These are phyloP conservation scores for Blastocystis sp. DNA, from an alignment of 352 stramenopile species.

Conservation along the genomic window DNA sequence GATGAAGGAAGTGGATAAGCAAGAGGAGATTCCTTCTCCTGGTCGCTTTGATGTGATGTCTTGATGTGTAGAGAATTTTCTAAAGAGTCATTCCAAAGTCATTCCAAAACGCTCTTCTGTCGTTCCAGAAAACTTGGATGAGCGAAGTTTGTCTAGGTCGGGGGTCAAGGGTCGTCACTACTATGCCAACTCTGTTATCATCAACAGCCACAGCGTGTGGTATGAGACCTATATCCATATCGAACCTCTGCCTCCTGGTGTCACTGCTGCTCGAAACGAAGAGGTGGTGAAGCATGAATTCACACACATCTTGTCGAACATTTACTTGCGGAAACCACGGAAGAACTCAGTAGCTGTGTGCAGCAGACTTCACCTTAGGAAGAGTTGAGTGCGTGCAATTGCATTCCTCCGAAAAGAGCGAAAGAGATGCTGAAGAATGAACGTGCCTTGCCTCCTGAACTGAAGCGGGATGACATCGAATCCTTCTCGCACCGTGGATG, in stretches of 20 bases:
- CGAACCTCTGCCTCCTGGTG: background rate
- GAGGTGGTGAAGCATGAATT: constrained; percentile 1
- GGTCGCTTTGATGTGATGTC: background rate
- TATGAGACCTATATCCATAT: background rate
- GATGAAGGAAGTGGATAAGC: background rate
- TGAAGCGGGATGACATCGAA: background rate
- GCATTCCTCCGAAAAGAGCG: background rate
- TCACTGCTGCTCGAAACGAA: background rate
- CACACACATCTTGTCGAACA: background rate
- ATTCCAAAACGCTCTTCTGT: too few species aligned
- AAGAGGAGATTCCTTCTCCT: background rate
- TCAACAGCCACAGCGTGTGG: background rate
- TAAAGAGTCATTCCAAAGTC: too few species aligned
- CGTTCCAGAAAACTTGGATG: too few species aligned
- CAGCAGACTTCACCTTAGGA: background rate
- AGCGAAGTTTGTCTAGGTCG: too few species aligned
- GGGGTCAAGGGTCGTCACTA: background rate
- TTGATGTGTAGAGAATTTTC: background rate
- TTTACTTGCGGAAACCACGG: background rate
- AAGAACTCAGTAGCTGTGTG: background rate
- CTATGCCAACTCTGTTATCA: background rate
- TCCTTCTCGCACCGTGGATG: background rate
- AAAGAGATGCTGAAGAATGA: background rate
- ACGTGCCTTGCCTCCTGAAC: background rate
- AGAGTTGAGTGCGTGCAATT: background rate